Base-by-base conservation (phyloP, 345 rosid species). In the Cardamine chenopodiifolia region DNA sequence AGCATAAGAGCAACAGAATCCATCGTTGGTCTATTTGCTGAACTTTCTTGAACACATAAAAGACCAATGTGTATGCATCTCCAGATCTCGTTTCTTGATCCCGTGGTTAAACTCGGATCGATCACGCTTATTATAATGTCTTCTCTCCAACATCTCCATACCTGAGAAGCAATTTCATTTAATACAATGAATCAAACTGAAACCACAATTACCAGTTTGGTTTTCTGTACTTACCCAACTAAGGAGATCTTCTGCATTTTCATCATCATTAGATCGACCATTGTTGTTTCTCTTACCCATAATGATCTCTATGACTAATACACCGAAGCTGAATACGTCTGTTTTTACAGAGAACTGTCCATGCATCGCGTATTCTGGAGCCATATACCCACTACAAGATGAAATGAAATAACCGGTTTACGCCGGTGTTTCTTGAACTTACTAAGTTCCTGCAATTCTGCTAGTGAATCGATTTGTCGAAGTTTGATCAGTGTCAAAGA, bases 61-160 rank as follows among this genome's bases (percentile, higher is more conserved):
- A 88, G 60, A 1, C 84, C 89, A 11, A 87, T 78, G 54, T 87
- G 90, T 32, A 91, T 68, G 70, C 91, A 85, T 70, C 84, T 75
- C 58, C 49, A 61, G 52, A 83, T 78, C 54, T 87, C 87, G n/a
- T 32, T 45, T n/a, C 65, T 40, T 1, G 79, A 80, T 49, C 78
- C 69, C 4, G 15, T 45, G 1, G 60, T 63, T 35, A 91, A 40
- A 8, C 4, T 74, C 0, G 83, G 80, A 68, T 89, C 86, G 1
- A 87, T 57, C 1, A 89, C 34, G 22, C 81, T 74, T 7, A 62
- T 3, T 3, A 55, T 29, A 1, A 61, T 42, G 6, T 81, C 84
- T 75, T 84, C 84, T 39, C 70, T 83, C 93, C 90, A 81, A 29
- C 73, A 72, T 57, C 59, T 83, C 94, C 92, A 88, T 12, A 78